Conservation (phyloP, 2,329 filamentous ascomycete species). For the Colletotrichum theobromicola region DNA sequence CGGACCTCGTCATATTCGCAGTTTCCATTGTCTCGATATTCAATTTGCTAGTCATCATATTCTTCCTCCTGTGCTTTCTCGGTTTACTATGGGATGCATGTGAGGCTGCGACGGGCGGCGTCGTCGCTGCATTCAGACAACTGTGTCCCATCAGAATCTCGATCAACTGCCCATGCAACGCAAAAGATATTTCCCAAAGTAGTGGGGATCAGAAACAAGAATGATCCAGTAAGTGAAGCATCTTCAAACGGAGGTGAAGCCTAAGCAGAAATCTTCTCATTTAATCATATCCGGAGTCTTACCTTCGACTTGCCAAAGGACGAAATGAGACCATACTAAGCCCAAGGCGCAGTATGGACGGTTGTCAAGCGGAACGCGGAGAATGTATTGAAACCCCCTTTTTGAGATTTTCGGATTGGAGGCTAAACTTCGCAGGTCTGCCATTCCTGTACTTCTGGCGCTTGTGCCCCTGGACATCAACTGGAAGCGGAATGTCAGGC, state of each 20-base stretch:
- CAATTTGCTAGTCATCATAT: not conserved
- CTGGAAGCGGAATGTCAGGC: too few relatives aligned
- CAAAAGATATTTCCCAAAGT: not conserved
- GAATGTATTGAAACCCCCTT: too few relatives aligned
- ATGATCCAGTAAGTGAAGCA: rapidly evolving
- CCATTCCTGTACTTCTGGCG: not conserved
- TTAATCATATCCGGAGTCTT: too few relatives aligned
- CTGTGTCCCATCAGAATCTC: not conserved
- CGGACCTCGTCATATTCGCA: not conserved
- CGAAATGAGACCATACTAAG: too few relatives aligned
- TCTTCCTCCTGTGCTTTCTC: not conserved
- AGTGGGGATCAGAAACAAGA: not conserved
- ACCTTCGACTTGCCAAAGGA: too few relatives aligned
- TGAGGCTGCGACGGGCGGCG: too few relatives aligned
- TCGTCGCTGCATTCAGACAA: not conserved
- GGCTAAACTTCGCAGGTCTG: not conserved
- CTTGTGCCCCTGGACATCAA: too few relatives aligned
- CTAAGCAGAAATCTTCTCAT: too few relatives aligned
- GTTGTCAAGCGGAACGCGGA: too few relatives aligned
- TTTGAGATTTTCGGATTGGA: not conserved
- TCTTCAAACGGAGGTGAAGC: too few relatives aligned
- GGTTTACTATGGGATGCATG: too few relatives aligned
- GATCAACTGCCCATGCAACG: not conserved
- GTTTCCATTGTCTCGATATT: not conserved
- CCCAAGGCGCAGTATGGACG: too few relatives aligned